A percentile compares a stretch with the other conserved stretches of the same genome.
These are phyloP conservation scores for Podaxis pistillaris DNA, from an alignment of 768 basidiomycete genomes.

Conservation along the genomic window DNA sequence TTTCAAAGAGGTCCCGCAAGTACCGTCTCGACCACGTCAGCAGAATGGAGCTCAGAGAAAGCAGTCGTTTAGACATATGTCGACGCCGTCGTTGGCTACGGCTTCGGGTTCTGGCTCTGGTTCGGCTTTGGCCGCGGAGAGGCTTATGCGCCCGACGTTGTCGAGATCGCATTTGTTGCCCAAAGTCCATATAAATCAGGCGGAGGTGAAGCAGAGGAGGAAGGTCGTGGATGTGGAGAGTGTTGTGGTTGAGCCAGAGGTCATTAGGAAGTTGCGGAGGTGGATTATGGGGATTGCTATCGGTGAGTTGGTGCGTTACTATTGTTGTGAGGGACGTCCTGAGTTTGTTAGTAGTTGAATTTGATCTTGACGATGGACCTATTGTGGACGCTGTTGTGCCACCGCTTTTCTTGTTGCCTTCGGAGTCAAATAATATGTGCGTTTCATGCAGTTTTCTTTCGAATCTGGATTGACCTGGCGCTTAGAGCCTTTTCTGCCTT, in stretches of 20 bases:
- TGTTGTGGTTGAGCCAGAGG: conserved; percentile 47
- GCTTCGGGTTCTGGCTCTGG: conserved; percentile 22
- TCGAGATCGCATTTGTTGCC: conserved; percentile 49
- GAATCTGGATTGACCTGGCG: background rate
- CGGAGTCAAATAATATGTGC: conserved; percentile 83
- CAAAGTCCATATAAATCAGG: conserved; percentile 27
- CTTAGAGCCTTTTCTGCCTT: conserved; percentile 87
- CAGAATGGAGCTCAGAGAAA: background rate
- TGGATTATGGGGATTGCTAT: conserved; percentile 72
- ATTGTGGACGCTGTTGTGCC: conserved; percentile 70
- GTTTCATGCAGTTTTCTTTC: conserved; percentile 22
- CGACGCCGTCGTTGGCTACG: background rate
- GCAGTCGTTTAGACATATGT: background rate
- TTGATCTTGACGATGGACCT: conserved; percentile 90
- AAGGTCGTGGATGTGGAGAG: conserved; percentile 35
- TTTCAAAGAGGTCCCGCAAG: background rate
- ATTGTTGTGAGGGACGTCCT: conserved; percentile 9
- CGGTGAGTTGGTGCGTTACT: conserved; percentile 87
- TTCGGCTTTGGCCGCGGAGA: conserved; percentile 21
- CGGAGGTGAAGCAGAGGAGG: conserved; percentile 27
- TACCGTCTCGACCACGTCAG: background rate
- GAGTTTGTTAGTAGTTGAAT: conserved; percentile 55
- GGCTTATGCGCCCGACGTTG: conserved; percentile 16
- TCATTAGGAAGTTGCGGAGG: conserved; percentile 48
- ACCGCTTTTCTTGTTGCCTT: conserved; percentile 56